Evolutionary conservation across 2,329 filamentous ascomycete genomes (phyloP).

Genomic region (Ascochyta clinopodiicola): DNA sequence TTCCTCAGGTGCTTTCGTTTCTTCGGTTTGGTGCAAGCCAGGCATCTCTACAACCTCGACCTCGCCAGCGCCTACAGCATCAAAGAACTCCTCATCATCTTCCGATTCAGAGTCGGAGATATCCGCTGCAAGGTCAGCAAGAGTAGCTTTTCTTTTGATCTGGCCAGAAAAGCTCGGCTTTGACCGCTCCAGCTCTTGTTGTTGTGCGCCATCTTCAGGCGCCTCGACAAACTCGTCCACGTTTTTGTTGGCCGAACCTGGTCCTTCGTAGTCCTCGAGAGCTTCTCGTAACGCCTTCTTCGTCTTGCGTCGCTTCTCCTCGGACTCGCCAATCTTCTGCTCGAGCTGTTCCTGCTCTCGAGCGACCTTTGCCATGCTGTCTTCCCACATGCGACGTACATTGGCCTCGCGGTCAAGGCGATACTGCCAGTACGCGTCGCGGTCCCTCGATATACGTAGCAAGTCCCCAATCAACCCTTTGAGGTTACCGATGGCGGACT

Average conservation of each 20-base stretch:
- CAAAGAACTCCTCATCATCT: slow-evolving; percentile 93
- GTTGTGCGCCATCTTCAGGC: slow-evolving; percentile 46
- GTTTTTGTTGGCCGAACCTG: slow-evolving; percentile 20
- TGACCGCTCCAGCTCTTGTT: slow-evolving; percentile 20
- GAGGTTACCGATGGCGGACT: slow-evolving; percentile 86
- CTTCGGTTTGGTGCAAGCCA: slow-evolving; percentile 35
- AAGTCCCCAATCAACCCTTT: slow-evolving; percentile 85
- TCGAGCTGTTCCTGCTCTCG: slow-evolving; percentile 92
- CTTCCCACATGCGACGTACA: slow-evolving; percentile 95
- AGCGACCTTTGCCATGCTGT: slow-evolving; percentile 95
- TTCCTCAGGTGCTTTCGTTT: slow-evolving; percentile 45
- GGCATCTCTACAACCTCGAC: slow-evolving; percentile 80
- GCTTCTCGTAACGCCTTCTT: slow-evolving; percentile 89
- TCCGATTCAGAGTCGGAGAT: slow-evolving; percentile 74
- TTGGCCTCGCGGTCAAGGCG: slow-evolving; percentile 89
- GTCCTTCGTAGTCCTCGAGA: slow-evolving; percentile 63
- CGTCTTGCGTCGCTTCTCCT: slow-evolving; percentile 86
- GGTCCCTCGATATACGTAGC: slow-evolving; percentile 88
- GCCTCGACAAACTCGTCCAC: slow-evolving; percentile 44
- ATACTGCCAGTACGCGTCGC: slow-evolving; percentile 97
- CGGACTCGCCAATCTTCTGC: slow-evolving; percentile 83
- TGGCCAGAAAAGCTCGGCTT: slow-evolving; percentile 30
- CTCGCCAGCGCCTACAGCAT: slow-evolving; percentile 91
- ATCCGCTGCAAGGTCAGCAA: slow-evolving; percentile 72
- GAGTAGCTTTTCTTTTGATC: slow-evolving; percentile 66